A percentile compares a stretch with the other conserved stretches of the same genome.
phyloP scores from a whole-genome alignment of 1,139 yeast genomes.

The Arxiozyma telluris region DNA sequence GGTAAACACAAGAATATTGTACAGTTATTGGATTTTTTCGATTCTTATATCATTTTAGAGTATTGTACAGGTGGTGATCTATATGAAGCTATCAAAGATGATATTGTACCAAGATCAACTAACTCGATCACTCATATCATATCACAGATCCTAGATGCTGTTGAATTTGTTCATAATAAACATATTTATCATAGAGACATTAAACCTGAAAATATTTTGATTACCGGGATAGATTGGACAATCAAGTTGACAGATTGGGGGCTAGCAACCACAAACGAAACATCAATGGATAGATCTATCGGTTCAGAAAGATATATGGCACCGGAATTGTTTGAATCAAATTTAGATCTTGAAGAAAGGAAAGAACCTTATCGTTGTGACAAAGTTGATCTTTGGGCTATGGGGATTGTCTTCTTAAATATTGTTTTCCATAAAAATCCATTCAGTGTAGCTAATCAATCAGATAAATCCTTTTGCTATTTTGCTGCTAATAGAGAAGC shows the following conservation, averaged over 20 bases:
- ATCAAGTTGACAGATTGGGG: conserved; percentile 91
- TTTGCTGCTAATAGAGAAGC: conserved; percentile 86
- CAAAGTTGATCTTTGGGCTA: conserved; percentile 87
- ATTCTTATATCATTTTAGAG: conserved; percentile 72
- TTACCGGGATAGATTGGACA: conserved; percentile 64
- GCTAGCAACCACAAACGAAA: conserved; percentile 59
- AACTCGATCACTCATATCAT: conserved; percentile 68
- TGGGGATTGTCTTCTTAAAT: conserved; percentile 79
- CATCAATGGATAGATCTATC: conserved; percentile 74
- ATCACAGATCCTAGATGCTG: conserved; percentile 66
- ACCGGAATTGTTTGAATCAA: conserved; percentile 71
- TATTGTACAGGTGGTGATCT: conserved; percentile 88
- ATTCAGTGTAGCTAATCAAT: conserved; percentile 70
- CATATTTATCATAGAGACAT: conserved; percentile 80
- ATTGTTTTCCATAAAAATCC: conserved; percentile 88
- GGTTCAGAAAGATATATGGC: conserved; percentile 98
- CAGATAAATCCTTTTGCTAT: conserved; percentile 79
- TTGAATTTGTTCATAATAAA: conserved; percentile 64
- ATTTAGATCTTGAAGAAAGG: conserved; percentile 32
- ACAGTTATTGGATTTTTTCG: conserved; percentile 64
- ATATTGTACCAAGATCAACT: conserved; percentile 70
- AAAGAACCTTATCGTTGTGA: conserved; percentile 68
- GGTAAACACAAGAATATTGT: conserved; percentile 52
- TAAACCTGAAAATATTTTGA: conserved; percentile 81
- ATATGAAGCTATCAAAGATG: conserved; percentile 83